Conservation (phyloP, 768 basidiomycete species). For the Podaxis rugospora region DNA sequence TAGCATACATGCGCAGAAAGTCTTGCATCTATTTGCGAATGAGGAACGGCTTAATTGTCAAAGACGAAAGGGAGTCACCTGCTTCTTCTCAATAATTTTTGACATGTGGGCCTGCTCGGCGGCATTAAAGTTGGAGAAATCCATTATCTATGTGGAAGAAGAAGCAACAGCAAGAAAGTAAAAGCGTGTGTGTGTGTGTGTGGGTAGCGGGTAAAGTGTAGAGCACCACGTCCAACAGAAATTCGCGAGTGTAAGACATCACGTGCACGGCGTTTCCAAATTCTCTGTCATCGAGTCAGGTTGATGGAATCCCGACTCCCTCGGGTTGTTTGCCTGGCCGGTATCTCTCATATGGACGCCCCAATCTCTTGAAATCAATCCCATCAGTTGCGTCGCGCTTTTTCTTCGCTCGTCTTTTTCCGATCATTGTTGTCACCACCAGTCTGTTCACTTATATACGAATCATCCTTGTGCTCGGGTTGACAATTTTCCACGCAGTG, state of each 20-base stretch:
- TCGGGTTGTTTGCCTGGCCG: not conserved
- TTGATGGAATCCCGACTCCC: not conserved
- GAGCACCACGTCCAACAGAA: not conserved
- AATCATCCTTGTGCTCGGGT: too few species aligned
- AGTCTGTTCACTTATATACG: not conserved
- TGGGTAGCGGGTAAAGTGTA: not conserved
- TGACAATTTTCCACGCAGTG: conserved; percentile 28
- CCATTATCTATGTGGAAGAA: conserved; percentile 51
- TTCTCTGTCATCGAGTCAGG: not conserved
- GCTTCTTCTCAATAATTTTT: conserved; percentile 92
- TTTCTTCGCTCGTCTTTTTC: not conserved
- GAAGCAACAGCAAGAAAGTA: conserved; percentile 11
- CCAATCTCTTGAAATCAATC: not conserved
- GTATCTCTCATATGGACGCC: not conserved
- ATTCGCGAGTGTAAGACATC: conserved; percentile 11
- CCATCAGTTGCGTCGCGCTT: not conserved
- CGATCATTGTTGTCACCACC: not conserved
- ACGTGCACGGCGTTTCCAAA: conserved; percentile 17
- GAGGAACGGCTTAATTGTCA: not conserved
- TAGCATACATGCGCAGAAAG: conserved; percentile 92
- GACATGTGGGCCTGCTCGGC: conserved; percentile 97
- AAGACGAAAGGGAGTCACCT: conserved; percentile 50
- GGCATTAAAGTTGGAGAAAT: conserved; percentile 84
- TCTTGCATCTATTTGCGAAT: conserved; percentile 82
- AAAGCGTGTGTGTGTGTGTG: conserved; percentile 2